Conservation (phyloP, 176 grass and related monocot genomes). For the Eleusine coracana region DNA sequence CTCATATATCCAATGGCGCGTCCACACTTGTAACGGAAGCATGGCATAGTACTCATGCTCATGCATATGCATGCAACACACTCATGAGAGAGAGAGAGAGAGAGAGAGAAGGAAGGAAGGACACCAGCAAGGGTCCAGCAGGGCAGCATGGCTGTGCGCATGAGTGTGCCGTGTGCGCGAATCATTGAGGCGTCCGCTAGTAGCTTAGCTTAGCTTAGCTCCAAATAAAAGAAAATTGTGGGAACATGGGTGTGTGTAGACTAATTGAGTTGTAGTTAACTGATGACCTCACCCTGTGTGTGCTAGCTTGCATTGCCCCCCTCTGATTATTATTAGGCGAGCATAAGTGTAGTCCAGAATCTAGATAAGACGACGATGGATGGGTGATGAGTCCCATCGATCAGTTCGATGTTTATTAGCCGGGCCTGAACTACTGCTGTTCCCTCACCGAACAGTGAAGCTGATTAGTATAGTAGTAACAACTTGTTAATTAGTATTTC, state of each 20-base stretch:
- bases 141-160: slow-evolving; percentile 55
- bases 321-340: slow-evolving; percentile 18
- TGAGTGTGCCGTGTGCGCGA: slow-evolving; percentile 41
- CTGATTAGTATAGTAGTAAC: background rate
- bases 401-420: background rate
- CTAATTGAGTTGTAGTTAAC: background rate
- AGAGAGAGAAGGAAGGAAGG: background rate
- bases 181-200: slow-evolving; percentile 36
- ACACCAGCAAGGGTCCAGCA: slow-evolving; percentile 43
- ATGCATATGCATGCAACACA: slow-evolving; percentile 29
- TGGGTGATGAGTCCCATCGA: slow-evolving; percentile 6
- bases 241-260: slow-evolving; percentile 24
- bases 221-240: background rate
- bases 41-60: background rate
- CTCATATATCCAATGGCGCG: background rate
- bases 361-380: slow-evolving; percentile 20
- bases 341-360: background rate
- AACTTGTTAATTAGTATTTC: background rate
- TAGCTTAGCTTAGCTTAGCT: background rate
- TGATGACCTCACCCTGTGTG: background rate
- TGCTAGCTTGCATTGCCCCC: no score
- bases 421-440: background rate
- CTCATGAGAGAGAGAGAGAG: background rate
- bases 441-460: slow-evolving; percentile 19
- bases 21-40: slow-evolving; percentile 24